Conservation (phyloP, 129 eudicot genomes). For the Artemisia tridentata region DNA sequence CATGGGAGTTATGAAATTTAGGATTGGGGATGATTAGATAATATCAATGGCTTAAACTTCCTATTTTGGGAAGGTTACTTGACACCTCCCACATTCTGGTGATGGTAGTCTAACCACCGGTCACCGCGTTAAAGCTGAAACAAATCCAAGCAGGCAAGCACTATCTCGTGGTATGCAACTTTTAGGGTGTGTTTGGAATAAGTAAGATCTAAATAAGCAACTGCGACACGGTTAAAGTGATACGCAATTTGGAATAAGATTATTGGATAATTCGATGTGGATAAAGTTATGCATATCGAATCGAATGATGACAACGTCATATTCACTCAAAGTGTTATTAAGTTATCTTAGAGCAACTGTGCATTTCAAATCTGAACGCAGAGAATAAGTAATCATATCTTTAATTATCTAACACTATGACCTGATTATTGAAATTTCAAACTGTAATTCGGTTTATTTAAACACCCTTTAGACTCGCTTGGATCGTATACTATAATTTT, state of each 20-base stretch:
- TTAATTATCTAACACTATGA: neutral
- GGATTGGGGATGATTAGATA: too few species aligned
- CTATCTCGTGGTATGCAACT: too few species aligned
- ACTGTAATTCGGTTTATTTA: neutral
- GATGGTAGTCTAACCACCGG: too few species aligned
- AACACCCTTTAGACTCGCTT: neutral
- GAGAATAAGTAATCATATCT: neutral
- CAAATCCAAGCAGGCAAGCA: too few species aligned
- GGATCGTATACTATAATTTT: neutral
- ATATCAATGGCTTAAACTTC: too few species aligned
- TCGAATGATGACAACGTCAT: neutral
- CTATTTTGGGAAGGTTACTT: too few species aligned
- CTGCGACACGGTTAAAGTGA: too few species aligned
- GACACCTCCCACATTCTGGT: too few species aligned
- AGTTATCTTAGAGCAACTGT: constrained; percentile 1
- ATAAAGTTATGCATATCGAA: neutral
- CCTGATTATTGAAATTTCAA: too few species aligned
- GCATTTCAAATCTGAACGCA: neutral
- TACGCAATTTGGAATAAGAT: neutral
- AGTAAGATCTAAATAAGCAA: too few species aligned
- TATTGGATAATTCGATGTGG: constrained; percentile 4
- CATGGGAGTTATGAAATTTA: neutral
- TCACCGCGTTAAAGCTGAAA: too few species aligned
- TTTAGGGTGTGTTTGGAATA: too few species aligned
- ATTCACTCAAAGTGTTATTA: neutral